Evolutionary conservation across 352 stramenopile species (phyloP), one percentile per base, ranked within the genome.

Genomic region (Pythium guiyangense): DNA sequence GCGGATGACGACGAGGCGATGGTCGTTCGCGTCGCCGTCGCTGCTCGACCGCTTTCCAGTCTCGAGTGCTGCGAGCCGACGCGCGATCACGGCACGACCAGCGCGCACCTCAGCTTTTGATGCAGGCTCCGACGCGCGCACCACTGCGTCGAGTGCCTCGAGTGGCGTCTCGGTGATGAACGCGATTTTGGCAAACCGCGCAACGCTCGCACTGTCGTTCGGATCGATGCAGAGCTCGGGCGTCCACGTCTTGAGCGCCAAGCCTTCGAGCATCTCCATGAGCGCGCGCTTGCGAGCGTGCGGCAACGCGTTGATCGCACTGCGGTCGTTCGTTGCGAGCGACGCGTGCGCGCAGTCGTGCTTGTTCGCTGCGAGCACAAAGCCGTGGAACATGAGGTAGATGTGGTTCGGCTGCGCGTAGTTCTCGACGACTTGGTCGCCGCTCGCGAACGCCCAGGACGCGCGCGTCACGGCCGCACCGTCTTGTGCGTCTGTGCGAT

Each of bases 351-450:
- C 79, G 55, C 90, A 97, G 60, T 97, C 89, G 68, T 95, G 66
- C 20, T 63, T 73, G 70, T 97, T 97, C 6, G 58, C 22, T 18
- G 43, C 54, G 6, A 98, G 64, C 22, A 88, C 77, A 53, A 98
- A 98, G 35, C 92, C 92, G 66, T 98, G 92, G 65, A 94, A 97
- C 4, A 95, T 47, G 49, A 97, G 70, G 61, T 97, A 97, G 53
- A 97, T 94, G 72, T 97, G 86, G 70, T 97, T 98, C 20, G 92
- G 74, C 69, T 97, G 92, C 1, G 83, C 92, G 63, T 98, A 98
- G 71, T 97, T 95, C 62, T 98, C 92, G 31, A 98, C 86, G 42
- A 98, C 64, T 51, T 97, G 71, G 17, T 91, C 70, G 9, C 79
- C 84, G 17, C 46, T 31, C 17, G 56, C 50, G 31, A 97, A 96